Percentiles rank a stretch among this genome's conserved stretches.
These are phyloP conservation scores for Penicillium flavigenum DNA, from an alignment of 495 filamentous ascomycete species.

Conservation along the genomic window DNA sequence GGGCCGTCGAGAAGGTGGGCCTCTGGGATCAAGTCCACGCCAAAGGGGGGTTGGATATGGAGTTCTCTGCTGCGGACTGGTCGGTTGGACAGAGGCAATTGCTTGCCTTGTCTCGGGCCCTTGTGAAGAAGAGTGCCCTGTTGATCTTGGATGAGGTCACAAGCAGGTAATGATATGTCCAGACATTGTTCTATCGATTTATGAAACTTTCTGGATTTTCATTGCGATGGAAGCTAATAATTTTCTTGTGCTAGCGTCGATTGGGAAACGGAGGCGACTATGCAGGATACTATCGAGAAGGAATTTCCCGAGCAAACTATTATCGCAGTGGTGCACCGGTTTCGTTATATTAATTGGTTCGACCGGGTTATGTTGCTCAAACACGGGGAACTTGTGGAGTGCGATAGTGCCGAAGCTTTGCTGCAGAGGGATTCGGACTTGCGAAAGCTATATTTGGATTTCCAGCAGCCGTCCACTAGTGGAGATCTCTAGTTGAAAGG, in stretches of 20 bases:
- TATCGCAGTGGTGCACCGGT: constrained; percentile 44
- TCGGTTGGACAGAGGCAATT: constrained; percentile 24
- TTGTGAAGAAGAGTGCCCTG: constrained; percentile 15
- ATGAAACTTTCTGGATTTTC: constrained; percentile 9
- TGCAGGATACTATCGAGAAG: constrained; percentile 30
- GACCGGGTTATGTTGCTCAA: constrained; percentile 43
- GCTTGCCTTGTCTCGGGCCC: constrained; percentile 8
- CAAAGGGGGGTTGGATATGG: constrained; percentile 18
- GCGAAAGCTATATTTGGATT: neutral
- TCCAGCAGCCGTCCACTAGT: neutral
- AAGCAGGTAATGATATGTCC: constrained; percentile 24
- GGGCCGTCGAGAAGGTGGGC: constrained; percentile 19
- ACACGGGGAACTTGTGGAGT: constrained; percentile 1
- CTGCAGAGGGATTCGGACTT: neutral
- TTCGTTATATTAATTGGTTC: constrained; percentile 41
- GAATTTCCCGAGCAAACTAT: constrained; percentile 42
- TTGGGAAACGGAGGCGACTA: constrained; percentile 24
- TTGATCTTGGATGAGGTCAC: constrained; percentile 33
- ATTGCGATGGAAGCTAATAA: neutral
- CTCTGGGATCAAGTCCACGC: constrained; percentile 27
- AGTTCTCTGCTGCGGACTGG: constrained; percentile 16
- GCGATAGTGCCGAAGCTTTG: neutral
- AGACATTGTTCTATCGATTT: neutral
- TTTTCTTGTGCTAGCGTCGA: constrained; percentile 22
- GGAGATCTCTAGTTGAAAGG: neutral